Conservation (phyloP, 1,284 basidiomycete genomes). For the Irpex lacteus region DNA sequence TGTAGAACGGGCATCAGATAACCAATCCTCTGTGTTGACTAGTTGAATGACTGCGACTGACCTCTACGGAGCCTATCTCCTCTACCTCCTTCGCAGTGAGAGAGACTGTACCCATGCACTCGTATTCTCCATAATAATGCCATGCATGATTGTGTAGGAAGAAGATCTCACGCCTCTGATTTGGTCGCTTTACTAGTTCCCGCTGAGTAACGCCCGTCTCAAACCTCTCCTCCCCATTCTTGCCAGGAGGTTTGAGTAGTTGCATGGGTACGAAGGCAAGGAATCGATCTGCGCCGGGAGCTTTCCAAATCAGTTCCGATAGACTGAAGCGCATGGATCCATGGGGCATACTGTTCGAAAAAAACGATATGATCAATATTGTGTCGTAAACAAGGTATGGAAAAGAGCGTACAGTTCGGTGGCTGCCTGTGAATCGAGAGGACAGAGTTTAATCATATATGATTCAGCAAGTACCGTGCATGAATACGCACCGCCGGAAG, state of each 20-base stretch:
- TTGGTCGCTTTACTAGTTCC: background rate
- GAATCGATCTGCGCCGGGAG: constrained; percentile 5
- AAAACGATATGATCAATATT: background rate
- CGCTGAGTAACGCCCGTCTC: constrained; percentile 2
- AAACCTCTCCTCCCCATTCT: constrained; percentile 12
- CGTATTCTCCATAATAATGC: constrained; percentile 19
- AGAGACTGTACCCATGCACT: constrained; percentile 7
- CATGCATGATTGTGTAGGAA: constrained; percentile 9
- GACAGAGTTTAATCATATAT: background rate
- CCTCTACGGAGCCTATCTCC: background rate
- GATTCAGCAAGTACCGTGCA: background rate
- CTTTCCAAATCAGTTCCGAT: constrained; percentile 15
- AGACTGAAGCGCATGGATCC: background rate
- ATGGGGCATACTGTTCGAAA: background rate
- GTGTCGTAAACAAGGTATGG: too few relatives aligned
- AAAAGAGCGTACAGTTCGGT: background rate
- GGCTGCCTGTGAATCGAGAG: background rate
- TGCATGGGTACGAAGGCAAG: constrained; percentile 11
- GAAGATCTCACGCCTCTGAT: constrained; percentile 14
- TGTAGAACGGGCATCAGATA: background rate
- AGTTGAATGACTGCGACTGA: background rate
- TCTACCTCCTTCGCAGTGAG: background rate
- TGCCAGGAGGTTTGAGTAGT: constrained; percentile 11
- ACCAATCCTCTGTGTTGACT: background rate
- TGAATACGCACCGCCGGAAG: background rate